Evolutionary conservation across 371 early-diverging fungal species (phyloP), one percentile per base, ranked within the genome.

Genomic region (Umbelopsis sp.): DNA sequence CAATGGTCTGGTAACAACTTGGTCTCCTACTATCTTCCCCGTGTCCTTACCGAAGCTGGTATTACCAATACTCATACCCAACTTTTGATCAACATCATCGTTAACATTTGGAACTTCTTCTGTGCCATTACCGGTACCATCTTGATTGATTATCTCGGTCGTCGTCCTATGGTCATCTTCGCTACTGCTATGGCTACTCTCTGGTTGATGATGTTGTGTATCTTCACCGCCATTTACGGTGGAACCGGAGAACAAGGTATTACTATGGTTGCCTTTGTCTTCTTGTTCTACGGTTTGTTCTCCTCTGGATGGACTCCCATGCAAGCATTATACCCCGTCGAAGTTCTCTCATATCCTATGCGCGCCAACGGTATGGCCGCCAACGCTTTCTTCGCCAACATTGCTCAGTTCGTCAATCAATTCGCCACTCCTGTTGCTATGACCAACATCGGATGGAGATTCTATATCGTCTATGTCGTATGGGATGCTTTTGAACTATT

Each of bases 1-100:
- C 64, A 64, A 24, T 64, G 24, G 44, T 64, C 64, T 44, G 64
- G 64, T 29, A 64, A 64, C 64, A 46, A 45, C 45, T 46, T 64
- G 44, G 64, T 64, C 16, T 25, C 45, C 8, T 64, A 64, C 32
- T 64, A 64, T 29, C 46, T 64, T 9, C 64, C 64, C 2, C 45
- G 44, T 46, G 64, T 64, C 0, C 12, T 64, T 10, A 0, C 22
- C 22, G 32, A 64, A 44, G 44, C 64, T 64, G 64, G 64, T 45
- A 64, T 64, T 24, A 64, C 41, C 22, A 38, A 64, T 41, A 44
- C 44, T 22, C 64, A 64, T 44, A 64, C 64, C 5, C 64, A 64
- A 64, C 29, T 64, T 10, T 64, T 64, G 64, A 44, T 64, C 25
- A 64, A 64, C 29, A 29, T 46, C 25, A 32, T 64, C 14, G 46